These are phyloP conservation scores for Exsudoporus floridanus DNA, from an alignment of 1,284 basidiomycete species.

Conservation along the genomic window DNA sequence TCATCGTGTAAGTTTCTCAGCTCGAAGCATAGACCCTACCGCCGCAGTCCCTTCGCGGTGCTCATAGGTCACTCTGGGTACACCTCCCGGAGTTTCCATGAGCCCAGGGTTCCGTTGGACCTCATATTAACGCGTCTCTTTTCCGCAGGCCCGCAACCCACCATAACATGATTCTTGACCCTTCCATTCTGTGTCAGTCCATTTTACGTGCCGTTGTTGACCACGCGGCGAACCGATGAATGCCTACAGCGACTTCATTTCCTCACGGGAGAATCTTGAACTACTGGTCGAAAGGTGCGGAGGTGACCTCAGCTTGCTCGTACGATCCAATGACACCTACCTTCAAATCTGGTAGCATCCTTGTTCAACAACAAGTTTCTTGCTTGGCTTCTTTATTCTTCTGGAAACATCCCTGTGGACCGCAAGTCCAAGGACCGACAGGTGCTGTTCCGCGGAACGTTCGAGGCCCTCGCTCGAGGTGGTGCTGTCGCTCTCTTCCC, in stretches of 20 bases:
- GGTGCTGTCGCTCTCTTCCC: slow-evolving; percentile 91
- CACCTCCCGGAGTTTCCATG: neutral
- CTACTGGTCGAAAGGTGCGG: slow-evolving; percentile 87
- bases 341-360: slow-evolving; percentile 45
- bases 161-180: slow-evolving; percentile 92
- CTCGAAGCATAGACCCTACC: neutral
- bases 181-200: slow-evolving; percentile 72
- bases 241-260: slow-evolving; percentile 63
- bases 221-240: slow-evolving; percentile 16
- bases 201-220: slow-evolving; percentile 11
- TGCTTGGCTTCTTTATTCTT: slow-evolving; percentile 76
- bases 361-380: slow-evolving; percentile 79
- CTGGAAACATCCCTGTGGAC: slow-evolving; percentile 96
- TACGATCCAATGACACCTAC: slow-evolving; percentile 9
- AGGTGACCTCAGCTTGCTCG: slow-evolving; percentile 10
- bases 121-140: slow-evolving; percentile 14
- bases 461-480: slow-evolving; percentile 78
- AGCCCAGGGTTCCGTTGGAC: neutral
- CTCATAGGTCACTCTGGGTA: slow-evolving; percentile 1
- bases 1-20: slow-evolving; percentile 74
- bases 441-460: slow-evolving; percentile 85
- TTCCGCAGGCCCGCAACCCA: slow-evolving; percentile 75
- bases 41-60: slow-evolving; percentile 2
- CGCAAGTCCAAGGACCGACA: slow-evolving; percentile 89
- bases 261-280: slow-evolving; percentile 80